Conservation (phyloP, 805 yeast species). For the Yueomyces sp. region DNA sequence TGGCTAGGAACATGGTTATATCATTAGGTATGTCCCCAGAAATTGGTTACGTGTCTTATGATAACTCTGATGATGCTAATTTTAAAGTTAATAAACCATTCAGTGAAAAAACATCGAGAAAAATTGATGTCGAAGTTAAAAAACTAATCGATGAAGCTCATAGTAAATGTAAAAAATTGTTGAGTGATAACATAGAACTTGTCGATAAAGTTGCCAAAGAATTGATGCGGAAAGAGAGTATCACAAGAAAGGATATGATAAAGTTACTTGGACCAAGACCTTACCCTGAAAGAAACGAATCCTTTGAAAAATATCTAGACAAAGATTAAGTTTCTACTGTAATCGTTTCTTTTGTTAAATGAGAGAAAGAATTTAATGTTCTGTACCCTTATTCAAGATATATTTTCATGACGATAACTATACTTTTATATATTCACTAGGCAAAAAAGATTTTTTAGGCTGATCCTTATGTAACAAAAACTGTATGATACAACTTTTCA, state of each 20-base stretch:
- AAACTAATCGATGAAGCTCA: slow-evolving; percentile 69
- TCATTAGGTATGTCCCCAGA: slow-evolving; percentile 82
- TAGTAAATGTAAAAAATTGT: slow-evolving; percentile 49
- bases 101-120: slow-evolving; percentile 72
- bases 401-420: background rate
- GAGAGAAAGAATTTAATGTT: background rate
- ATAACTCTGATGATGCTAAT: slow-evolving; percentile 29
- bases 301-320: slow-evolving; percentile 77
- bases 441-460: background rate
- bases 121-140: slow-evolving; percentile 74
- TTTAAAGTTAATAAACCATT: slow-evolving; percentile 59
- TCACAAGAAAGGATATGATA: slow-evolving; percentile 90
- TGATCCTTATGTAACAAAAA: background rate
- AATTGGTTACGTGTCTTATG: slow-evolving; percentile 69
- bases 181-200: slow-evolving; percentile 57
- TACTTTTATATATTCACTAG: background rate
- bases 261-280: slow-evolving; percentile 85
- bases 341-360: too few species aligned
- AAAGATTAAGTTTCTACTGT: slow-evolving; percentile 1
- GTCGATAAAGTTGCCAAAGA: slow-evolving; percentile 83
- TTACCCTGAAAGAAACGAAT: slow-evolving; percentile 79
- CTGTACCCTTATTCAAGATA: background rate
- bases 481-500: too few species aligned
- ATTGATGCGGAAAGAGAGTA: slow-evolving; percentile 71
- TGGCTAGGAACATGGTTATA: slow-evolving; percentile 90